phyloP scores from a whole-genome alignment of 345 rosid species.

The Brassica nigra region DNA sequence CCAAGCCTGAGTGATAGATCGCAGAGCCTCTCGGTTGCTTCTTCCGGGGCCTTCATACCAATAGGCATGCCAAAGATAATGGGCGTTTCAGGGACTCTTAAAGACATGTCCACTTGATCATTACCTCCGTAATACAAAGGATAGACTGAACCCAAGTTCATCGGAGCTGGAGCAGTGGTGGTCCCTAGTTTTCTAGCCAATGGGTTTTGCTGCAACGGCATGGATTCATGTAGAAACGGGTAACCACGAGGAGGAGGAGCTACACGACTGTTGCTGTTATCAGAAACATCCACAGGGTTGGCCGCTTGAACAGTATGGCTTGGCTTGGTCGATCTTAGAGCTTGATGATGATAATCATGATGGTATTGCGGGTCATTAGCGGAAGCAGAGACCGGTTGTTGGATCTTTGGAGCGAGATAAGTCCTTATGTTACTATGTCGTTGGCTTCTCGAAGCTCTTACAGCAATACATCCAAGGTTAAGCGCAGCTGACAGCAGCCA shows the following conservation, averaged over 20 bases:
- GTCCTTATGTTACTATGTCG: slow-evolving; percentile 80
- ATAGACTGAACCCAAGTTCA: slow-evolving; percentile 60
- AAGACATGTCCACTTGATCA: slow-evolving; percentile 41
- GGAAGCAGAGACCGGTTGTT: slow-evolving; percentile 51
- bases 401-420: slow-evolving; percentile 71
- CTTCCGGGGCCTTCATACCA: slow-evolving; percentile 51
- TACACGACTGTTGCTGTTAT: slow-evolving; percentile 31
- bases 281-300: slow-evolving; percentile 20
- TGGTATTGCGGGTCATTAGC: slow-evolving; percentile 39
- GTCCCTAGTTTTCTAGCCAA: slow-evolving; percentile 44
- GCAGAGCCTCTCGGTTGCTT: slow-evolving; percentile 48
- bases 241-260: slow-evolving; percentile 41
- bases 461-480: slow-evolving; percentile 87
- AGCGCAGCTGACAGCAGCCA: slow-evolving; percentile 66
- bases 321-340: slow-evolving; percentile 27
- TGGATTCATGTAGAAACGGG: slow-evolving; percentile 49
- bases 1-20: slow-evolving; percentile 90
- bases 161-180: slow-evolving; percentile 17
- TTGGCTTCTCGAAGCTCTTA: slow-evolving; percentile 96
- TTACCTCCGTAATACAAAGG: slow-evolving; percentile 70
- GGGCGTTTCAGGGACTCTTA: slow-evolving; percentile 45
- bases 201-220: slow-evolving; percentile 38
- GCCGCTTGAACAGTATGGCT: slow-evolving; percentile 14
- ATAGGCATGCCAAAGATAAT: slow-evolving; percentile 76
- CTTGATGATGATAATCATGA: slow-evolving; percentile 41